A percentile compares a stretch with the other conserved stretches of the same genome.
Evolutionary conservation across 805 yeast species (phyloP).

Genomic region (Pichia sporocuriosa): DNA sequence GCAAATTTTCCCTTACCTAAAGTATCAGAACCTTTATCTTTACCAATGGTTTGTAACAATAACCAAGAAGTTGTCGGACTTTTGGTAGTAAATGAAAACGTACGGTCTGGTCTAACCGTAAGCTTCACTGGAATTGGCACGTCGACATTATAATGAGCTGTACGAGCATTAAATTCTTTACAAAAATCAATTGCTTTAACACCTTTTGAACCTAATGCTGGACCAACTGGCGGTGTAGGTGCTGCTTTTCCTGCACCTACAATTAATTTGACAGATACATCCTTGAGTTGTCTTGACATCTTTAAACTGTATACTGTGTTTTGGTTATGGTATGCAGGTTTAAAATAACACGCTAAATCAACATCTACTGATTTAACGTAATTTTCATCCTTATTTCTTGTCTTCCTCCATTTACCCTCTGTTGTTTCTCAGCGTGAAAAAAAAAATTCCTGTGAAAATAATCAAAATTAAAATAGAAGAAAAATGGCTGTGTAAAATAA

Average conservation of each 20-base stretch:
- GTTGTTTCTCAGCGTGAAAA: too few species aligned
- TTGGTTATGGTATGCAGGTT: not conserved
- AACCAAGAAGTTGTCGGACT: constrained; percentile 91
- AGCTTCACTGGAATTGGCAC: constrained; percentile 83
- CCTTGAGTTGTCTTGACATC: constrained; percentile 36
- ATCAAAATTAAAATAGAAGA: too few species aligned
- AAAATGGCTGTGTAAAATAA: too few species aligned
- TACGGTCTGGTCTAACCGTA: constrained; percentile 86
- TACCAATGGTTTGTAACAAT: constrained; percentile 71
- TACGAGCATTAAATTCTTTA: constrained; percentile 95
- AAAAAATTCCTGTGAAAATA: too few species aligned
- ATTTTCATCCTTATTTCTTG: too few species aligned
- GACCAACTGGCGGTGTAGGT: constrained; percentile 98
- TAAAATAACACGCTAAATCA: too few species aligned
- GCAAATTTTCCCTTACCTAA: constrained; percentile 59
- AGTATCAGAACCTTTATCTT: constrained; percentile 70
- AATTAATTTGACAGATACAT: constrained; percentile 72
- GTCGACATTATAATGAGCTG: constrained; percentile 81
- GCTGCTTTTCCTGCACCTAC: constrained; percentile 98
- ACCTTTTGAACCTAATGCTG: constrained; percentile 97
- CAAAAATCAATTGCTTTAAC: constrained; percentile 98
- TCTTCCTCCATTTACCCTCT: too few species aligned
- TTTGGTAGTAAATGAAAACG: constrained; percentile 79
- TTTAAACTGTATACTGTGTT: too few species aligned
- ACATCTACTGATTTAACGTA: too few species aligned